Conservation (phyloP, 306 rosid species). For the Prunus kanzakura region DNA sequence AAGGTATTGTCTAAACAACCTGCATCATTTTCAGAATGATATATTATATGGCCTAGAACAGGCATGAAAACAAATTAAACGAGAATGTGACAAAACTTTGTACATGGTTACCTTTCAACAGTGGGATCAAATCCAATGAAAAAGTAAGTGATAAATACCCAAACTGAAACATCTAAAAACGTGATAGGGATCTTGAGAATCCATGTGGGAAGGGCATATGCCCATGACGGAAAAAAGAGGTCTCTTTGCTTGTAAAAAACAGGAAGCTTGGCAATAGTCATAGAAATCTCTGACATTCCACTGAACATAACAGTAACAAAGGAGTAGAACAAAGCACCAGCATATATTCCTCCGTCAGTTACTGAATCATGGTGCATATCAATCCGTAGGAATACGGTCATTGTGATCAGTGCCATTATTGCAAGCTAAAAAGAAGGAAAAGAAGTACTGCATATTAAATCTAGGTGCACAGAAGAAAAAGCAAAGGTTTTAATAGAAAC, state of each 20-base stretch:
- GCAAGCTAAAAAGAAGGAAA: constrained; percentile 23
- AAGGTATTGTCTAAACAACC: constrained; percentile 46
- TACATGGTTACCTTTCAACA: constrained; percentile 30
- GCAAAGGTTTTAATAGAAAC: neutral
- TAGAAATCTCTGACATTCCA: constrained; percentile 54
- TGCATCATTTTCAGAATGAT: constrained; percentile 14
- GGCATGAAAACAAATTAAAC: neutral
- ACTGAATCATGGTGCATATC: constrained; percentile 42
- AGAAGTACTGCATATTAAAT: neutral
- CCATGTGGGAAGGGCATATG: constrained; percentile 57
- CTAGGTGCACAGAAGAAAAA: neutral
- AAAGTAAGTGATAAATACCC: constrained; percentile 58
- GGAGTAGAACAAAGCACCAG: constrained; percentile 46
- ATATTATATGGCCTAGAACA: neutral
- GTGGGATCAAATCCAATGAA: constrained; percentile 66
- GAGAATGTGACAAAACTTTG: neutral
- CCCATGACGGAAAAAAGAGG: constrained; percentile 58
- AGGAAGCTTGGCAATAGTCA: constrained; percentile 52
- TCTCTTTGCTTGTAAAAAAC: constrained; percentile 64
- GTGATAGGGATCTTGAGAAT: constrained; percentile 53
- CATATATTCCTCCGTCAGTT: constrained; percentile 42
- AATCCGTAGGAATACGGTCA: constrained; percentile 45
- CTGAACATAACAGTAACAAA: constrained; percentile 51
- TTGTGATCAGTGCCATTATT: constrained; percentile 33
- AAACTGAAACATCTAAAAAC: constrained; percentile 42